These are phyloP conservation scores for Nitzschia palea DNA, from an alignment of 108 stramenopile genomes.

Conservation along the genomic window DNA sequence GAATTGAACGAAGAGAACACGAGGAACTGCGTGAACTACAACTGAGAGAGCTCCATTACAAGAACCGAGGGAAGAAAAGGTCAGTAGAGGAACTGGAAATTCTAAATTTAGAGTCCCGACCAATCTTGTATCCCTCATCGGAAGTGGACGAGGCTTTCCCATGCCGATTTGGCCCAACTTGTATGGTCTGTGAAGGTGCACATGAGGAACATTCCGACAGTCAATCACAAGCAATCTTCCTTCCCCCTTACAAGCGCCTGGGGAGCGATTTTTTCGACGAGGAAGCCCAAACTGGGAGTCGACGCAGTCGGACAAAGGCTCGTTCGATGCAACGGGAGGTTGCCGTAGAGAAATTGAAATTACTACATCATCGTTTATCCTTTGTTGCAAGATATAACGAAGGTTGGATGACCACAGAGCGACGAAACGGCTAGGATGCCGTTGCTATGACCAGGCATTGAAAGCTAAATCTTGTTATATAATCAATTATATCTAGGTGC, in stretches of 20 bases:
- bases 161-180: not conserved
- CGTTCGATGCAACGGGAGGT: not conserved
- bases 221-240: not conserved
- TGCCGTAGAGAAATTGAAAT: not conserved
- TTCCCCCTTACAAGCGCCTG: not conserved
- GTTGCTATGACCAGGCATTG: too few relatives aligned
- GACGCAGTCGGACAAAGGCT: constrained; percentile 4
- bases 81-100: not conserved
- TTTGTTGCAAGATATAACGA: constrained; percentile 28
- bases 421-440: not conserved
- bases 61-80: constrained; percentile 9
- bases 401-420: constrained; percentile 20
- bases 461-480: not conserved
- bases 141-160: too few relatives aligned
- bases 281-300: not conserved
- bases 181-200: not conserved
- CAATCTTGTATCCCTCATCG: not conserved
- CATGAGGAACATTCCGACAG: not conserved
- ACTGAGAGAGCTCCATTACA: constrained; percentile 19
- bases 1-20: constrained; percentile 30
- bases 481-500: not conserved
- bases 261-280: not conserved
- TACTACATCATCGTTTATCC: constrained; percentile 8
- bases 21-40: constrained; percentile 18
- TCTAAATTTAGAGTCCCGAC: not conserved